phyloP scores from a whole-genome alignment of 495 filamentous ascomycete genomes.

The Xeromyces bisporus region DNA sequence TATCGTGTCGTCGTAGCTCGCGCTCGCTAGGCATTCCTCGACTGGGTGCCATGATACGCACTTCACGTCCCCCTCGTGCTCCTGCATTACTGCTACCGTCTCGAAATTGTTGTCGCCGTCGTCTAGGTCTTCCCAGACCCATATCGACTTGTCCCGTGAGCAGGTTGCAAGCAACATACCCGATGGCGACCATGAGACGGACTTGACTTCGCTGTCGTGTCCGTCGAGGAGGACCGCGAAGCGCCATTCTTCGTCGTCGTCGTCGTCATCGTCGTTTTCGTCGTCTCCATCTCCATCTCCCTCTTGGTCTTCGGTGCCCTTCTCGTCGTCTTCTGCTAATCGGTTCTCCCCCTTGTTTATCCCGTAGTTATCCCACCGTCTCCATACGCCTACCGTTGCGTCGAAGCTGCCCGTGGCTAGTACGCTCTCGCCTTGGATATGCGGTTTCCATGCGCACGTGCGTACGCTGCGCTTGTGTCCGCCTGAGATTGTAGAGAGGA shows the following conservation, averaged over 20 bases:
- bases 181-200: constrained; percentile 60
- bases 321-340: not conserved
- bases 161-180: constrained; percentile 79
- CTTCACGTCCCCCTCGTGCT: constrained; percentile 91
- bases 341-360: constrained; percentile 13
- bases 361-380: constrained; percentile 38
- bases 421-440: constrained; percentile 43
- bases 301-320: constrained; percentile 5
- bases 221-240: constrained; percentile 79
- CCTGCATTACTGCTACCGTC: constrained; percentile 83
- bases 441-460: constrained; percentile 69
- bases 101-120: constrained; percentile 85
- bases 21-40: constrained; percentile 65
- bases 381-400: constrained; percentile 77
- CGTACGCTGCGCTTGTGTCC: constrained; percentile 82
- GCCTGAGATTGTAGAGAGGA: constrained; percentile 62
- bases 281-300: constrained; percentile 4
- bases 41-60: constrained; percentile 78
- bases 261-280: constrained; percentile 12
- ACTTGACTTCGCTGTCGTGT: constrained; percentile 87
- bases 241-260: constrained; percentile 69
- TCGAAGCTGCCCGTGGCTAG: constrained; percentile 90
- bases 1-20: constrained; percentile 83
- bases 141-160: constrained; percentile 83
- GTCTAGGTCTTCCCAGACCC: constrained; percentile 90